Evolutionary conservation across 352 stramenopile genomes (phyloP), one percentile per base, ranked within the genome.

Genomic region (Albugo candida): DNA sequence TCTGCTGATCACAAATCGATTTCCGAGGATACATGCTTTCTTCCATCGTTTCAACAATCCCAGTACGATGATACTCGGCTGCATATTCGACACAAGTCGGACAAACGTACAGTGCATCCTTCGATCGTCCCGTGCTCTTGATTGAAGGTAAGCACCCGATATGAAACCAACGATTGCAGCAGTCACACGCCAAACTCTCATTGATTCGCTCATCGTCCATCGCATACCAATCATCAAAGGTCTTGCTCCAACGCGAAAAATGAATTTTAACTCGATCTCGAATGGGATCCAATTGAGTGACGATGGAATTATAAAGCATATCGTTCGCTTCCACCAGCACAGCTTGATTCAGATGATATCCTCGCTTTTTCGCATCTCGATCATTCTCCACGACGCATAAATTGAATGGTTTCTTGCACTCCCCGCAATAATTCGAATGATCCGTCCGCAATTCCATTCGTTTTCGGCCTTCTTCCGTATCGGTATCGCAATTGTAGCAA

Each of bases 161-260:
- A 54, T 91, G 77, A 54, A 91, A 91, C 77, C 77, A 91, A 13
- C 71, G 63, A 55, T 91, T 91, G 56, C 77, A 91, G 59, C 77
- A 83, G 52, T 91, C 77, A 64, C 77, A 91, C 14, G 77, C 77
- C n/a, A 91, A 59, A 50, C 72, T 85, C 52, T 91, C 77, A 53
- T 91, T 91, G 45, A 91, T 84, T 50, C 73, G 74, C 49, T 91
- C 77, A 55, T 91, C 77, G 52, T 91, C 77, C 77, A 91, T 91
- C 11, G 74, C 61, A 55, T 91, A 91, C 77, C 77, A 91, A 51
- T 84, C 70, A 42, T 91, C 77, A 49, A 91, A 91, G 51, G 74
- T 83, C 44, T 91, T 91, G 56, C 67, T 83, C 74, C 77, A 91
- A 8, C 72, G 64, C 36, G 80, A 65, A 46, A 91, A 91, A 58